These are phyloP conservation scores for Euphorbia schlechtendalii DNA, from an alignment of 441 rosid genomes.

Conservation along the genomic window DNA sequence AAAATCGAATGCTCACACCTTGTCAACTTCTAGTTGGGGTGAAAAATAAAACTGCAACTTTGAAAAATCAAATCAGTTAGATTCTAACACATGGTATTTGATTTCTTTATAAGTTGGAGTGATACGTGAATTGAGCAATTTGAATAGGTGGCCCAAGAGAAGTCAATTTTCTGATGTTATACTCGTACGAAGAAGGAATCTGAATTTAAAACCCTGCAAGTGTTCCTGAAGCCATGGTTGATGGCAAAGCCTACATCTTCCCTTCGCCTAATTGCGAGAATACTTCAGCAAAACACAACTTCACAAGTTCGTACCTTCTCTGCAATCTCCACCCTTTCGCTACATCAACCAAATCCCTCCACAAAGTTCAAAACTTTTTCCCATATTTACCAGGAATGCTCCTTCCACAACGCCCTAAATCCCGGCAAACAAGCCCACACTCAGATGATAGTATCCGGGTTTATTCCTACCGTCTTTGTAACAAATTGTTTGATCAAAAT, in stretches of 20 bases:
- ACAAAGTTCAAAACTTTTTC: constrained; percentile 45
- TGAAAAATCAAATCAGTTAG: too few relatives aligned
- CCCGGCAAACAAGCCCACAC: constrained; percentile 74
- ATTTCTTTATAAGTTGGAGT: too few relatives aligned
- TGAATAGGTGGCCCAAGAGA: too few relatives aligned
- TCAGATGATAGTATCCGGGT: constrained; percentile 60
- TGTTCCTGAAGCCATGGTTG: constrained; percentile 26
- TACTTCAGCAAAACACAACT: constrained; percentile 11
- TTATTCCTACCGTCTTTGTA: constrained; percentile 56
- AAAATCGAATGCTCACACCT: too few relatives aligned
- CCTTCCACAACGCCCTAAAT: constrained; percentile 29
- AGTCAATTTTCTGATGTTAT: too few relatives aligned
- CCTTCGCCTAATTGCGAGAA: constrained; percentile 14
- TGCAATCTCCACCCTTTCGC: constrained; percentile 31
- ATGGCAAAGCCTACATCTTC: constrained; percentile 31
- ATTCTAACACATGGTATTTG: too few relatives aligned
- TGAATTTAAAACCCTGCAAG: constrained; percentile 4
- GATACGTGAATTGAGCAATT: too few relatives aligned
- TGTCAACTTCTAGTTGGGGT: too few relatives aligned
- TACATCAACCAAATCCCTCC: constrained; percentile 18
- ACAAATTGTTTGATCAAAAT: constrained; percentile 59
- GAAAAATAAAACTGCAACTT: too few relatives aligned
- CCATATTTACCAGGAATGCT: constrained; percentile 58
- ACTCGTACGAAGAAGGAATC: too few relatives aligned
- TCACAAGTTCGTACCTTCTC: not conserved